A percentile compares a stretch with the other conserved stretches of the same genome.
Conservation (phyloP, 306 rosid genomes). For the Medicago truncatula region DNA sequence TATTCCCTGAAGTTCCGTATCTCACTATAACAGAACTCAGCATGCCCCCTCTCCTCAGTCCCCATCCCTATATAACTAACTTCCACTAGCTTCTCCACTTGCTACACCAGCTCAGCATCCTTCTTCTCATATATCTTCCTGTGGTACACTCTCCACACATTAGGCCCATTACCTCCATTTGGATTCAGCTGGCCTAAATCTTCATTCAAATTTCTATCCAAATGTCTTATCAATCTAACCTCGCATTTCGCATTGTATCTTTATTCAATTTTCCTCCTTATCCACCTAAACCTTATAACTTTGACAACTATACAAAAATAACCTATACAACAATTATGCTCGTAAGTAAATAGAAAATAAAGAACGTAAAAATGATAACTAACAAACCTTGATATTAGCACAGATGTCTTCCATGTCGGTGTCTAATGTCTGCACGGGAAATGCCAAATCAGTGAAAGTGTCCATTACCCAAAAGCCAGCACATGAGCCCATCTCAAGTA, state of each 20-base stretch:
- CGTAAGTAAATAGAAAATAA: constrained; percentile 23
- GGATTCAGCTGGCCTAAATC: neutral
- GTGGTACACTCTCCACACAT: neutral
- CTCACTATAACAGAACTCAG: neutral
- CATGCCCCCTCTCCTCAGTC: neutral
- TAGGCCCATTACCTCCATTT: neutral
- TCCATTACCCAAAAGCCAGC: constrained; percentile 29
- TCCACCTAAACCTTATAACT: constrained; percentile 19
- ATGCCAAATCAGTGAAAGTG: constrained; percentile 29
- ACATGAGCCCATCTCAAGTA: neutral
- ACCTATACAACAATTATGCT: constrained; percentile 7
- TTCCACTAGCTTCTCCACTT: neutral
- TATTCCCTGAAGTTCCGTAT: neutral
- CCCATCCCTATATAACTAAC: too few relatives aligned
- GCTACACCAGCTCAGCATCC: neutral
- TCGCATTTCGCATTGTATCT: neutral
- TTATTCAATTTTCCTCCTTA: constrained; percentile 6
- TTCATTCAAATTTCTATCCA: neutral
- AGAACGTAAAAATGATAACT: neutral
- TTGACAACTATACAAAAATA: neutral
- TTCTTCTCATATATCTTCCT: neutral
- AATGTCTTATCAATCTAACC: constrained; percentile 31
- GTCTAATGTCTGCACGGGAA: constrained; percentile 60
- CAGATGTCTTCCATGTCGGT: constrained; percentile 65
- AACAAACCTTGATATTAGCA: constrained; percentile 76